Percentiles rank a stretch among this genome's conserved stretches.
These are phyloP conservation scores for Fraxinus latifolia DNA, from an alignment of 305 asterid genomes.

Conservation along the genomic window DNA sequence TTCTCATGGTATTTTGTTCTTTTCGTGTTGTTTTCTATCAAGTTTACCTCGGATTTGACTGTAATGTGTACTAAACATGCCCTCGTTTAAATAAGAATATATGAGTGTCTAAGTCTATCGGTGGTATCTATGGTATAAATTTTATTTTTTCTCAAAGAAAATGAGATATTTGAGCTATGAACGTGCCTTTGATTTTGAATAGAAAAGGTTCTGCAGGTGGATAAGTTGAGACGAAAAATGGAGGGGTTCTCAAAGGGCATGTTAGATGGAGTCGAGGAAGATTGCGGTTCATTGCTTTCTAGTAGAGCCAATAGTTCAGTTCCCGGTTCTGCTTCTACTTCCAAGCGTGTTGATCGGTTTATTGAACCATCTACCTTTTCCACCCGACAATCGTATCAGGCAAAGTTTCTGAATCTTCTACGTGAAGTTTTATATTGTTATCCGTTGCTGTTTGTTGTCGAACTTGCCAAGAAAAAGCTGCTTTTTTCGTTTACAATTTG, in stretches of 20 bases:
- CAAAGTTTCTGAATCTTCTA: background rate
- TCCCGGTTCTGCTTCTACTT: conserved; percentile 61
- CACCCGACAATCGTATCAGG: background rate
- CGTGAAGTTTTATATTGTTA: background rate
- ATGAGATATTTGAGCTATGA: conserved; percentile 1
- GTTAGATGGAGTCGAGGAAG: conserved; percentile 50
- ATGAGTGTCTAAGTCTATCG: background rate
- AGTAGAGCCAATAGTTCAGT: conserved; percentile 38
- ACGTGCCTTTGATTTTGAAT: background rate
- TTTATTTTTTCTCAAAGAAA: background rate
- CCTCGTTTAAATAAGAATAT: background rate
- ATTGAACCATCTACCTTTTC: conserved; percentile 18
- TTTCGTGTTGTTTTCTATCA: background rate
- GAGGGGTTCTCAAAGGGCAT: conserved; percentile 45
- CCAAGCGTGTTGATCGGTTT: conserved; percentile 47
- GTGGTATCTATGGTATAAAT: background rate
- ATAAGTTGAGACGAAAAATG: conserved; percentile 36
- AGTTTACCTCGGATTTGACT: background rate
- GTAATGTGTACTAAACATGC: background rate
- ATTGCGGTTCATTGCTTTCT: conserved; percentile 35
- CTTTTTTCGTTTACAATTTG: background rate
- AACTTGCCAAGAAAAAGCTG: background rate
- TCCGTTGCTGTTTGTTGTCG: background rate
- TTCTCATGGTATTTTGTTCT: background rate
- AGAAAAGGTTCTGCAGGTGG: conserved; percentile 36